Evolutionary conservation across 257 asterid genomes (phyloP), one percentile per base, ranked within the genome.

Genomic region (Echium plantagineum): DNA sequence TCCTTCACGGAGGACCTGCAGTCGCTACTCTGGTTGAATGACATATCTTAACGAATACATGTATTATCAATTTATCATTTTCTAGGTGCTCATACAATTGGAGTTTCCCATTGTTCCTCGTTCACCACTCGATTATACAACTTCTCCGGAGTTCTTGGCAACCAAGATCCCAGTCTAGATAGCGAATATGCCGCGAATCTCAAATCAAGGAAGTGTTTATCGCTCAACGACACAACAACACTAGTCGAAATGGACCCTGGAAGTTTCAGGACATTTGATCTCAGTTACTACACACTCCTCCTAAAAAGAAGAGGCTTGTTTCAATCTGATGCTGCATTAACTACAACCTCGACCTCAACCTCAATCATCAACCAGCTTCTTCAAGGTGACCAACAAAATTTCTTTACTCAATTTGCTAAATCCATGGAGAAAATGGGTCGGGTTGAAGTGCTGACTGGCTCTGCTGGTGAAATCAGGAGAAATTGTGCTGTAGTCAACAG

Each of bases 11-110:
- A n/a, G 26, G 26, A 24, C 26, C 26, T 24, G 26, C 26, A 24
- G 3, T 24, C 26, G 26, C 2, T 24, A 24, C 26, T 24, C 26
- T 24, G 2, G 2, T 24, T 24, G 2, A 3, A 24, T 24, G 1
- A 24, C 26, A 24, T 24, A 24, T 24, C 26, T 24, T 24, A 24
- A n/a, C n/a, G n/a, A n/a, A n/a, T n/a, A n/a, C n/a, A n/a, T n/a
- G n/a, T n/a, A n/a, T n/a, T n/a, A n/a, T n/a, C n/a, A n/a, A n/a
- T n/a, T n/a, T n/a, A n/a, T n/a, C n/a, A n/a, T n/a, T n/a, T n/a
- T n/a, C n/a, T n/a, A 87, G 96, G 94, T 67, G 91, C 94, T 16
- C 96, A 87, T 26, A 87, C 94, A 0, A 81, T 87, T 16, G 96
- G 96, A 7, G 53, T 81, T 7, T 53, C 87, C 4, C 87, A 72